Evolutionary conservation across 768 basidiomycete genomes (phyloP).

Genomic region (Clitopilus hobsonii): DNA sequence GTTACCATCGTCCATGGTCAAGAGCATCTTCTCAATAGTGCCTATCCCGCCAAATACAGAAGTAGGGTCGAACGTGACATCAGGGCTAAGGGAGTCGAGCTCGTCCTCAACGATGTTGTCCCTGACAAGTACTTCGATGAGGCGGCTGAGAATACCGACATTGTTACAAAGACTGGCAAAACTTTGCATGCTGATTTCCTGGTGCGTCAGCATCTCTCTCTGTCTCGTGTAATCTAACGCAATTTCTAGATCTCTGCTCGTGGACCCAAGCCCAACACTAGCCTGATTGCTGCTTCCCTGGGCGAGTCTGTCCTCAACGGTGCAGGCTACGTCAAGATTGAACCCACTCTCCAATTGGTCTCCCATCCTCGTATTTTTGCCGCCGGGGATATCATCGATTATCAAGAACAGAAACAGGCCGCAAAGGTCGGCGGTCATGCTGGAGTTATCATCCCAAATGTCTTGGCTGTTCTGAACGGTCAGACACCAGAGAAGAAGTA

Average conservation of each 20-base stretch:
- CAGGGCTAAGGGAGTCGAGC: slow-evolving; percentile 37
- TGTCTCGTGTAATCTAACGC: neutral
- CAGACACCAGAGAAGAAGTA: slow-evolving; percentile 30
- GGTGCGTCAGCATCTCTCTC: slow-evolving; percentile 28
- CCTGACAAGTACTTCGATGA: neutral
- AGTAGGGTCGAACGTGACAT: slow-evolving; percentile 38
- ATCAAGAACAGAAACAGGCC: slow-evolving; percentile 56
- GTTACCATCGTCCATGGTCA: slow-evolving; percentile 61
- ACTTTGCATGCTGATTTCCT: slow-evolving; percentile 51
- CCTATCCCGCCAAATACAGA: slow-evolving; percentile 53
- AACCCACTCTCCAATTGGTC: slow-evolving; percentile 52
- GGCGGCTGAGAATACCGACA: slow-evolving; percentile 28
- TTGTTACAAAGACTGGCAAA: slow-evolving; percentile 50
- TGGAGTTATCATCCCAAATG: slow-evolving; percentile 41
- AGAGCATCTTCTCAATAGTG: slow-evolving; percentile 46
- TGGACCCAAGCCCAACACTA: slow-evolving; percentile 47
- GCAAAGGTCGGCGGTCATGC: slow-evolving; percentile 43
- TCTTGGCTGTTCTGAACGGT: slow-evolving; percentile 38
- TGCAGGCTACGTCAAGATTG: slow-evolving; percentile 43
- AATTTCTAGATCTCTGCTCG: slow-evolving; percentile 28
- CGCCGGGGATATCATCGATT: slow-evolving; percentile 60
- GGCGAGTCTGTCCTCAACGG: slow-evolving; percentile 30
- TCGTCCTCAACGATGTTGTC: slow-evolving; percentile 51
- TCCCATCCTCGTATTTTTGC: slow-evolving; percentile 56
- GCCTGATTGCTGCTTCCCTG: slow-evolving; percentile 38